phyloP scores from a whole-genome alignment of 2,329 filamentous ascomycete species.

The Ophidiomyces ophidiicola region DNA sequence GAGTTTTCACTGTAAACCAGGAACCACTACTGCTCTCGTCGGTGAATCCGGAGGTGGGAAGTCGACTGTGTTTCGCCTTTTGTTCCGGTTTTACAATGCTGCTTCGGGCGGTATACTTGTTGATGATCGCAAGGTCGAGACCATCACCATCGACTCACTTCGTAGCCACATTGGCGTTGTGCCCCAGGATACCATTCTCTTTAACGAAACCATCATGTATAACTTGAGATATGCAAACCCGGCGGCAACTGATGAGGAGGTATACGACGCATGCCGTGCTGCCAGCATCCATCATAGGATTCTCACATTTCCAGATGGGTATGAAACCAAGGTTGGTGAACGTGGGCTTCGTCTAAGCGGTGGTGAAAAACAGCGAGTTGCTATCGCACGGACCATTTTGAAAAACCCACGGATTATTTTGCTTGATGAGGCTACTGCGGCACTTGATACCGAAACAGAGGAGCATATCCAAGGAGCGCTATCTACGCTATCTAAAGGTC shows the following conservation, averaged over 20 bases:
- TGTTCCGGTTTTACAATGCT: constrained; percentile 94
- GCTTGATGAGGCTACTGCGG: constrained; percentile 79
- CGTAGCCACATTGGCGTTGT: constrained; percentile 87
- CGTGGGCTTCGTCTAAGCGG: constrained; percentile 76
- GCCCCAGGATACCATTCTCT: constrained; percentile 88
- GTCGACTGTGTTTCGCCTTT: constrained; percentile 85
- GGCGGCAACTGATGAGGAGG: constrained; percentile 64
- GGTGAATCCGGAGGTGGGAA: constrained; percentile 96
- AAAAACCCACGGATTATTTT: constrained; percentile 88
- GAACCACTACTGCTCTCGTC: constrained; percentile 89
- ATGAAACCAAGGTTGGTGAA: constrained; percentile 82
- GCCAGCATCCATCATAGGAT: constrained; percentile 92
- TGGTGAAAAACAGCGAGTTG: constrained; percentile 86
- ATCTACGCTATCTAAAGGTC: constrained; percentile 65
- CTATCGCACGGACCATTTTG: constrained; percentile 82
- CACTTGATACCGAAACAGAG: constrained; percentile 82
- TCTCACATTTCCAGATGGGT: constrained; percentile 73
- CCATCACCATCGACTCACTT: constrained; percentile 86
- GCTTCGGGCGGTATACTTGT: constrained; percentile 67
- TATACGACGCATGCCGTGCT: constrained; percentile 68
- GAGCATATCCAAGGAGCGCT: constrained; percentile 85
- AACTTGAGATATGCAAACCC: constrained; percentile 85
- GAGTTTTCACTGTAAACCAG: constrained; percentile 72
- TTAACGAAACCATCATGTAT: constrained; percentile 92
- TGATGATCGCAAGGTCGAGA: constrained; percentile 71